Evolutionary conservation across 345 rosid genomes (phyloP).

Genomic region (Salix purpurea): DNA sequence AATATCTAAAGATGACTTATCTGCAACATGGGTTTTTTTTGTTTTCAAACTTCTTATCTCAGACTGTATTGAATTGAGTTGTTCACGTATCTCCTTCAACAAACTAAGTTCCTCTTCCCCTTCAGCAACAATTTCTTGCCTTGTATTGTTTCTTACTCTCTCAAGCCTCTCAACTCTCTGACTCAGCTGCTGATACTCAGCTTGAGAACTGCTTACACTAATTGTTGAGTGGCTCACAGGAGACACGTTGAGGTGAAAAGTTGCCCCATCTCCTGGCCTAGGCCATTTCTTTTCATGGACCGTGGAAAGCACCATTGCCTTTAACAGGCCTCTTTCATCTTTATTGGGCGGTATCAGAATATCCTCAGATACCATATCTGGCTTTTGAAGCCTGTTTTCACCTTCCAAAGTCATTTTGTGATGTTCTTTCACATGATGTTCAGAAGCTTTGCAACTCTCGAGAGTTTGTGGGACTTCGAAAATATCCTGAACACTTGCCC

Average conservation of each 20-base stretch:
- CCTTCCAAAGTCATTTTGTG: slow-evolving; percentile 20
- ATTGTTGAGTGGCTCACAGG: slow-evolving; percentile 1
- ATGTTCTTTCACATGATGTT: slow-evolving; percentile 6
- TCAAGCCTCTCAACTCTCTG: slow-evolving; percentile 52
- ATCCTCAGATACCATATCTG: slow-evolving; percentile 23
- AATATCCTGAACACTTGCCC: slow-evolving; percentile 45
- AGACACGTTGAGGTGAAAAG: slow-evolving; percentile 14
- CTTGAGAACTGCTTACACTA: neutral
- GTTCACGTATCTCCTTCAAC: slow-evolving; percentile 59
- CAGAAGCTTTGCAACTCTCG: slow-evolving; percentile 14
- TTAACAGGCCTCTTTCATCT: slow-evolving; percentile 25
- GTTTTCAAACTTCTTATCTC: slow-evolving; percentile 50
- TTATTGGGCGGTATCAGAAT: slow-evolving; percentile 1
- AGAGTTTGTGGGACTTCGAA: slow-evolving; percentile 54
- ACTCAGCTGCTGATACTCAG: slow-evolving; percentile 30
- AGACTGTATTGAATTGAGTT: slow-evolving; percentile 54
- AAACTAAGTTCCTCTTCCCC: slow-evolving; percentile 48
- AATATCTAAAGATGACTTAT: slow-evolving; percentile 26
- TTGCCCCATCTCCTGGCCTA: slow-evolving; percentile 21
- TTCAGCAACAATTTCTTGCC: slow-evolving; percentile 32
- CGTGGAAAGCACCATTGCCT: slow-evolving; percentile 26
- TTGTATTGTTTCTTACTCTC: slow-evolving; percentile 26
- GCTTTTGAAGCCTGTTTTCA: slow-evolving; percentile 37
- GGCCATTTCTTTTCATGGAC: slow-evolving; percentile 21
- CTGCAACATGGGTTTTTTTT: slow-evolving; percentile 29